Conservation (phyloP, 768 basidiomycete species). For the Psilocybe cyanescens region DNA sequence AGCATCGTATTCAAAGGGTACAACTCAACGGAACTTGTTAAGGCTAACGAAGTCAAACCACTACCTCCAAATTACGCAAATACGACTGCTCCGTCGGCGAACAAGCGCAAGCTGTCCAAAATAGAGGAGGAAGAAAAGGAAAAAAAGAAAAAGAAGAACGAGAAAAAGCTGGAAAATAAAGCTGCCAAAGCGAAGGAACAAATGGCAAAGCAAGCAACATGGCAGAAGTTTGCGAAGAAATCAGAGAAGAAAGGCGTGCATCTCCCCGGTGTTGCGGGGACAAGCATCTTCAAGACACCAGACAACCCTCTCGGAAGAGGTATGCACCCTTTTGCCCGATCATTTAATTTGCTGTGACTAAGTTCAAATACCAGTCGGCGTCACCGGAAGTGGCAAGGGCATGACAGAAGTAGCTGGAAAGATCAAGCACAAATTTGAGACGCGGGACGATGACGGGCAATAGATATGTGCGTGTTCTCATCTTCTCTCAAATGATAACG, state of each 20-base stretch:
- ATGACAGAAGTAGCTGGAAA: constrained; percentile 78
- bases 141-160: constrained; percentile 92
- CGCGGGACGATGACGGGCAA: constrained; percentile 47
- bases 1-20: constrained; percentile 92
- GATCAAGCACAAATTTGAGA: constrained; percentile 77
- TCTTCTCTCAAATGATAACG: background rate
- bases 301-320: constrained; percentile 90
- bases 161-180: constrained; percentile 85
- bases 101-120: constrained; percentile 80
- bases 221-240: constrained; percentile 97
- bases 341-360: constrained; percentile 17
- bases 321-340: constrained; percentile 31
- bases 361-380: constrained; percentile 63
- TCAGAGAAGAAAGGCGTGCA: constrained; percentile 90
- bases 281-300: constrained; percentile 93
- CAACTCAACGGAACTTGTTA: constrained; percentile 87
- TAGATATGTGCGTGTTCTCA: constrained; percentile 25
- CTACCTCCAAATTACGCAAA: constrained; percentile 62
- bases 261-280: constrained; percentile 87
- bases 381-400: constrained; percentile 87
- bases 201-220: constrained; percentile 77
- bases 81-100: constrained; percentile 44
- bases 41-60: constrained; percentile 69
- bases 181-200: constrained; percentile 92
- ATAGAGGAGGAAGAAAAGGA: constrained; percentile 89